Base-by-base conservation (phyloP, 352 stramenopile genomes). In the Aphanomyces stellatus region DNA sequence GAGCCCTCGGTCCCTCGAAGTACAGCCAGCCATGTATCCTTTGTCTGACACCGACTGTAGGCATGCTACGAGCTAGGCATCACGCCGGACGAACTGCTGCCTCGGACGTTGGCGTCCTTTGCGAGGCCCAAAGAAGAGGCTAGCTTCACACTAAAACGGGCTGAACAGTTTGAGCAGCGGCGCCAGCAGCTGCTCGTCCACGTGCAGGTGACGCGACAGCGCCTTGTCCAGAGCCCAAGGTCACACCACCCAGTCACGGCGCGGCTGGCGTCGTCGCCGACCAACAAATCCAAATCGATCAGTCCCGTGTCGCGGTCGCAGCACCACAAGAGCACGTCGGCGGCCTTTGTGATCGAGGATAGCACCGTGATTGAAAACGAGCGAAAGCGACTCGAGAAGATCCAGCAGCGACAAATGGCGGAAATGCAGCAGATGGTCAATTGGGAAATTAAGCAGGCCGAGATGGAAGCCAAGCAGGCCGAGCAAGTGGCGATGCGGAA, bases 391-490 rank as follows among this genome's bases (percentile, higher is more conserved):
- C 64, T 93, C 1, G 81, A 89, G 53, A 76, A 81, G n/a, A 91
- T 93, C 27, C 76, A 80, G 57, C 74, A 77, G 22, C 85, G 85
- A 0, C 85, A 90, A 65, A 71, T 77, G 0, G 64, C 79, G 1
- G 84, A 91, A 40, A 79, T 91, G 76, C 82, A 93, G 69, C 82
- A 91, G 42, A 74, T 90, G 70, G 64, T 90, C 0, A 68, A 71
- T 13, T 88, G 88, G 62, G 84, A 92, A 53, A 70, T 89, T 30
- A 81, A 79, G 30, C 87, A 82, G 75, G 72, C 73, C 0, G 78
- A 85, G 43, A 65, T 87, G 1, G 69, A 86, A 34, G 70, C 73
- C 27, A 80, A 90, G 48, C 78, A 76, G 2, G 78, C 85, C 25
- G 70, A 64, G 6, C 79, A 82, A 46, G 4, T 57, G 5, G 49